Evolutionary conservation across 495 filamentous ascomycete species (phyloP).

Genomic region (Neurospora discreta): DNA sequence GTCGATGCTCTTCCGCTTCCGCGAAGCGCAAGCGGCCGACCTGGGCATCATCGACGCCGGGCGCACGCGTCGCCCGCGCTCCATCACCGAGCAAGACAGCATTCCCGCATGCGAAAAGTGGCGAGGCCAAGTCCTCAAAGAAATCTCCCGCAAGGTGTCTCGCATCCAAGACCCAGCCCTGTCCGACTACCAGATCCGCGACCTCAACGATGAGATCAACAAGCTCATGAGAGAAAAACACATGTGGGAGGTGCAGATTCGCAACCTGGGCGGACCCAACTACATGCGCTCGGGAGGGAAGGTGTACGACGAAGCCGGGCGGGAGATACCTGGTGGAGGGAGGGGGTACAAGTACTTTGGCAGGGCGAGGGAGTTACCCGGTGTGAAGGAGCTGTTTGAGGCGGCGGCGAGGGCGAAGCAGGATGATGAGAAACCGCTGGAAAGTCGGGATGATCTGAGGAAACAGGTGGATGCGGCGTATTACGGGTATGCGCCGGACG

Average conservation of each 20-base stretch:
- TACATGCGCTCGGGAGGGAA: constrained; percentile 89
- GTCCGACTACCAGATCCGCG: constrained; percentile 91
- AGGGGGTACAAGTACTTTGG: constrained; percentile 85
- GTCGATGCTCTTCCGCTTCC: constrained; percentile 99
- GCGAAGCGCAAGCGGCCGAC: constrained; percentile 92
- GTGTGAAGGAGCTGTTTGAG: constrained; percentile 96
- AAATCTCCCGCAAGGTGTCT: constrained; percentile 90
- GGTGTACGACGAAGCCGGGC: constrained; percentile 83
- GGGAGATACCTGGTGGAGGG: constrained; percentile 80
- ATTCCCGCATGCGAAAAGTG: constrained; percentile 93
- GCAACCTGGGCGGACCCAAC: constrained; percentile 88
- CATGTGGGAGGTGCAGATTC: constrained; percentile 96
- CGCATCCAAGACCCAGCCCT: constrained; percentile 85
- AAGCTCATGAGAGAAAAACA: constrained; percentile 97
- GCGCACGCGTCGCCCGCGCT: constrained; percentile 80
- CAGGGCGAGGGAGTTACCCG: constrained; percentile 78
- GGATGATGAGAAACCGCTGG: constrained; percentile 44
- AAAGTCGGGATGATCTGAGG: constrained; percentile 55
- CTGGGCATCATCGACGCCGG: constrained; percentile 90
- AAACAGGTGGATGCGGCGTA: constrained; percentile 86
- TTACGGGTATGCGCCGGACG: constrained; percentile 88
- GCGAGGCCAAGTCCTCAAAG: constrained; percentile 95
- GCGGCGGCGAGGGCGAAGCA: constrained; percentile 46
- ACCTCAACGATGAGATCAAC: constrained; percentile 99
- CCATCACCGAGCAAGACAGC: constrained; percentile 69